Conservation (phyloP, 371 early-diverging fungal species). For the Apophysomyces ossiformis region DNA sequence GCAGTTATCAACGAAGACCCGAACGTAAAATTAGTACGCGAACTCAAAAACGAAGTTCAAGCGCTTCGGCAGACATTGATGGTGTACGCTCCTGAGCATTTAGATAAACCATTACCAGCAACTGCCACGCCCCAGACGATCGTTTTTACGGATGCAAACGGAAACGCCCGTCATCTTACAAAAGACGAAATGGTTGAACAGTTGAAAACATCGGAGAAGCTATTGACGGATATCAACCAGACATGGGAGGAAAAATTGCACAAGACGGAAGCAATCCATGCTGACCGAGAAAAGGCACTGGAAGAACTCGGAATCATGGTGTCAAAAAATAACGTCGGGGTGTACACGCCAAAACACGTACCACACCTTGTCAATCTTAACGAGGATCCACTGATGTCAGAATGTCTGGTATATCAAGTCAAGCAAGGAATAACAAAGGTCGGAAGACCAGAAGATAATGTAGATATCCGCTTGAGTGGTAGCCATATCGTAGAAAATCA, state of each 20-base stretch:
- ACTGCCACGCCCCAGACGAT: conserved; percentile 23
- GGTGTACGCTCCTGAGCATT: conserved; percentile 64
- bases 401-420: conserved; percentile 88
- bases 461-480: conserved; percentile 79
- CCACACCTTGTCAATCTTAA: conserved; percentile 91
- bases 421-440: conserved; percentile 79
- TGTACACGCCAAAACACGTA: conserved; percentile 81
- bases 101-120: conserved; percentile 40
- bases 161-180: conserved; percentile 57
- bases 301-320: conserved; percentile 84
- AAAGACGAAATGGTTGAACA: conserved; percentile 77
- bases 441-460: conserved; percentile 61
- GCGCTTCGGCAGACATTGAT: conserved; percentile 68
- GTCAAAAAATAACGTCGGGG: conserved; percentile 77
- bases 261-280: conserved; percentile 77
- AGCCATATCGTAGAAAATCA: conserved; percentile 73
- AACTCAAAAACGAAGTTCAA: conserved; percentile 85
- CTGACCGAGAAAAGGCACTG: conserved; percentile 75
- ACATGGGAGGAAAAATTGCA: conserved; percentile 87
- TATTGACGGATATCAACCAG: conserved; percentile 81
- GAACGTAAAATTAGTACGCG: conserved; percentile 82
- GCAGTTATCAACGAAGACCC: conserved; percentile 94
- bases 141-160: conserved; percentile 50
- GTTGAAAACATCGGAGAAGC: conserved; percentile 85
- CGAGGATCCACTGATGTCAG: conserved; percentile 90